phyloP scores from a whole-genome alignment of 2,329 filamentous ascomycete species.

The Aspergillus ochraceus region DNA sequence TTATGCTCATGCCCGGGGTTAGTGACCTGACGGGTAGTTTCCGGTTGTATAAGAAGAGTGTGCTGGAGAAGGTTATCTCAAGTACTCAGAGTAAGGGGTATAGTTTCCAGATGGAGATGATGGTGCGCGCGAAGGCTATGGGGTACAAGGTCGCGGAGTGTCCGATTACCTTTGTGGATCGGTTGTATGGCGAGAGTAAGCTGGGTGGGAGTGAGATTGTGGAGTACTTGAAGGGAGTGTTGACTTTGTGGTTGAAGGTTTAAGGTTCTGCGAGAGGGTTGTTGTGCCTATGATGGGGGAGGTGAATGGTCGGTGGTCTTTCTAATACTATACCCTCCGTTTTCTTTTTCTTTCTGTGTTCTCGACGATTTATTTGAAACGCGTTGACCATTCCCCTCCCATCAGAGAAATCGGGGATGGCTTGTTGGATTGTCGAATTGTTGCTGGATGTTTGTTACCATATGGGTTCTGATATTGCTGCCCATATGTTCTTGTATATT shows the following conservation, averaged over 20 bases:
- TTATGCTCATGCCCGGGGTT: constrained; percentile 86
- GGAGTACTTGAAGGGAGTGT: constrained; percentile 86
- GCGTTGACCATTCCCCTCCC: neutral
- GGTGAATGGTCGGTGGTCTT: constrained; percentile 1
- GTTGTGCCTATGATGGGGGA: constrained; percentile 2
- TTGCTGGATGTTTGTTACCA: neutral
- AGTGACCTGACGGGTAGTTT: constrained; percentile 96
- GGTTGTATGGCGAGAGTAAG: constrained; percentile 93
- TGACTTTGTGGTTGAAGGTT: constrained; percentile 76
- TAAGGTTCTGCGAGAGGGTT: constrained; percentile 35
- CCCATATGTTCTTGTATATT: constrained; percentile 6
- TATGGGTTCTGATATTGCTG: neutral
- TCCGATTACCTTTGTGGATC: constrained; percentile 93
- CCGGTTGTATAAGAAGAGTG: constrained; percentile 86
- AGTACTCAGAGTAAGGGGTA: constrained; percentile 96
- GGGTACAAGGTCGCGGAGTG: constrained; percentile 92
- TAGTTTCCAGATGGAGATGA: constrained; percentile 99
- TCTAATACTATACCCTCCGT: constrained; percentile 13
- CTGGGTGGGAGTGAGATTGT: constrained; percentile 93
- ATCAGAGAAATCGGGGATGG: neutral
- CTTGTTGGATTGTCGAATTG: neutral
- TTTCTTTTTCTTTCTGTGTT: constrained; percentile 11
- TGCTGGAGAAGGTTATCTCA: constrained; percentile 85
- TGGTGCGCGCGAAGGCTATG: constrained; percentile 95
- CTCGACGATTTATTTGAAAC: neutral